A percentile compares a stretch with the other conserved stretches of the same genome.
phyloP scores from a whole-genome alignment of 163 green algal species.

The Coccomyxa subellipsoidea region DNA sequence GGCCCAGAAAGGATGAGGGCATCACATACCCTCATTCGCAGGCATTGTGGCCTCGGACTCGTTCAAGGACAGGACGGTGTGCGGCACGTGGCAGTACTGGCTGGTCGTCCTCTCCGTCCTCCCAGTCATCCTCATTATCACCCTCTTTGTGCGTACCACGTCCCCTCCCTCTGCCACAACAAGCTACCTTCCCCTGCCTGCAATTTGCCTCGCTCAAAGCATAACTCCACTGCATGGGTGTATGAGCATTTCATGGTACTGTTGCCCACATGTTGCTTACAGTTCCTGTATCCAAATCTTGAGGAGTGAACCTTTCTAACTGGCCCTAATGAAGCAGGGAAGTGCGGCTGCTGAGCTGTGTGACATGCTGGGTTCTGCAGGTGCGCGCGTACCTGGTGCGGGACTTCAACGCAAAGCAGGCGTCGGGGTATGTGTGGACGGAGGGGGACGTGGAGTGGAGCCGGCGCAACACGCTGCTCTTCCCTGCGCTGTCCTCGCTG shows the following conservation, averaged over 20 bases:
- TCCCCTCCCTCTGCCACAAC: background rate
- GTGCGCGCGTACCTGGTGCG: slow-evolving; percentile 34
- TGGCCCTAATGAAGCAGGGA: no score
- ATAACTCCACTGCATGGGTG: no score
- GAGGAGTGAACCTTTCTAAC: no score
- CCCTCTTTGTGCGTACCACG: slow-evolving; percentile 11
- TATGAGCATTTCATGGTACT: no score
- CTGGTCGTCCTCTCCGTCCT: slow-evolving; percentile 43
- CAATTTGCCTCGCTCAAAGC: no score
- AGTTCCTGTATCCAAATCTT: no score
- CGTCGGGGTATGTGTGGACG: slow-evolving; percentile 12
- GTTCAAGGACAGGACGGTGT: slow-evolving; percentile 39
- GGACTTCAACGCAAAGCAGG: slow-evolving; percentile 21
- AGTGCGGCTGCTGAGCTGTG: background rate
- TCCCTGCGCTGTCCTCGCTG: slow-evolving; percentile 41
- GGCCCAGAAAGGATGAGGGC: no score
- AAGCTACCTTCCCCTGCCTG: no score
- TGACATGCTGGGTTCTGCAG: background rate
- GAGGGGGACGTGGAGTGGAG: slow-evolving; percentile 39
- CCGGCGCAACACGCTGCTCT: slow-evolving; percentile 45
- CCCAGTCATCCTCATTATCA: slow-evolving; percentile 36
- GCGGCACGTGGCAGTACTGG: slow-evolving; percentile 56
- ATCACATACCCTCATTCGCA: no score
- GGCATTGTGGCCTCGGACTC: slow-evolving; percentile 47
- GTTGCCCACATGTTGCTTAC: no score